Conservation (phyloP, 106 monocot genomes). For the Acorus calamus region DNA sequence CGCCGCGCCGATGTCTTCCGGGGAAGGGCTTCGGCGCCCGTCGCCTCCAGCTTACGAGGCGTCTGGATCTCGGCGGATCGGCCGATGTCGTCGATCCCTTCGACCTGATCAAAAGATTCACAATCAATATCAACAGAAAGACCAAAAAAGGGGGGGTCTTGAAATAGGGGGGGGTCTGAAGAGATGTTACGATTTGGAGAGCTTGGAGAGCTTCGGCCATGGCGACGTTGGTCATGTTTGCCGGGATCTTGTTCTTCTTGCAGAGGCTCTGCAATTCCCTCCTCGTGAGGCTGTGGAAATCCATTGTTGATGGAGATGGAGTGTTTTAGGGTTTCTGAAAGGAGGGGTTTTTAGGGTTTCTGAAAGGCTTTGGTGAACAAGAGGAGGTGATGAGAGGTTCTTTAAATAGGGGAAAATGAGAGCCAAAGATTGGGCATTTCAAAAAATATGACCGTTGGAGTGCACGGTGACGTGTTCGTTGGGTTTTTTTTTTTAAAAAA, state of each 20-base stretch:
- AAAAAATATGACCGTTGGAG: conserved; percentile 7
- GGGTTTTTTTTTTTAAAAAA: too few relatives aligned
- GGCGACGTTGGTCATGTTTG: conserved; percentile 83
- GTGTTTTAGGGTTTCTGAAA: neutral
- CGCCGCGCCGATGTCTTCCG: too few relatives aligned
- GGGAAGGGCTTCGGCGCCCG: too few relatives aligned
- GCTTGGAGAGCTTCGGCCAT: conserved; percentile 80
- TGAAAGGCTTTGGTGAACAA: too few relatives aligned
- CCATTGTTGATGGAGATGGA: conserved; percentile 25
- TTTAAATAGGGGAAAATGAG: neutral
- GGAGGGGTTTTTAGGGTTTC: neutral
- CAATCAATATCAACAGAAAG: neutral
- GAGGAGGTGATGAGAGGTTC: neutral
- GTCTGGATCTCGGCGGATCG: too few relatives aligned
- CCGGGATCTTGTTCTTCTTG: conserved; percentile 84
- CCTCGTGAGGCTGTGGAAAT: conserved; percentile 64
- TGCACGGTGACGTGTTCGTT: too few relatives aligned
- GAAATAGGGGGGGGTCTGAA: too few relatives aligned
- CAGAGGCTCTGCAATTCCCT: conserved; percentile 79
- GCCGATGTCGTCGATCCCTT: conserved; percentile 29
- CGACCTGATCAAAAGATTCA: conserved; percentile 13
- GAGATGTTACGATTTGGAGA: conserved; percentile 33
- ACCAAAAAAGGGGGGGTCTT: neutral
- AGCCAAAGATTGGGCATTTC: neutral
- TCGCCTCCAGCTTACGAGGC: too few relatives aligned